phyloP scores from a whole-genome alignment of 2,329 filamentous ascomycete species.

The Drechslerella dactyloides region DNA sequence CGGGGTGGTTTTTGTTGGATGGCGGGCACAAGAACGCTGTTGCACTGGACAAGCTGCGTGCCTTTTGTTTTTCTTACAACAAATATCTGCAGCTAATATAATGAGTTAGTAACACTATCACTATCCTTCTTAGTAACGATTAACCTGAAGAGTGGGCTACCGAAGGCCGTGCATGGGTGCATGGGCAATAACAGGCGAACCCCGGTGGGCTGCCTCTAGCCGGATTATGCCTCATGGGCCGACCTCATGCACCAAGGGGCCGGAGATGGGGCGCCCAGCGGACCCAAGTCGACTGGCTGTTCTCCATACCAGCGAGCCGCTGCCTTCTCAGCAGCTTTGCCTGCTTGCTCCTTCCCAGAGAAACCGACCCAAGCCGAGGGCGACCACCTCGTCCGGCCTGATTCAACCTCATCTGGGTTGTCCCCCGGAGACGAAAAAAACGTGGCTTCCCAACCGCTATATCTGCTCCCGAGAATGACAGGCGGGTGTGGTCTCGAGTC shows the following conservation, averaged over 20 bases:
- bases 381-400: background rate
- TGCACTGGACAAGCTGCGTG: background rate
- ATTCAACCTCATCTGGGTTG: background rate
- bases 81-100: background rate
- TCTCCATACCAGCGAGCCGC: no score
- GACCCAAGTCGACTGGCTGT: background rate
- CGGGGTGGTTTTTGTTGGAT: background rate
- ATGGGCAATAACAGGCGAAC: background rate
- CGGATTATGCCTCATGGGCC: background rate
- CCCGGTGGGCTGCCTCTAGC: background rate
- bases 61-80: background rate
- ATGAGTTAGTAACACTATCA: background rate
- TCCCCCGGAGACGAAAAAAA: slow-evolving; percentile 38
- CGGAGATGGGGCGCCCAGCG: background rate
- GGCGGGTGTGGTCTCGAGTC: slow-evolving; percentile 12
- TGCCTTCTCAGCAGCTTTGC: no score
- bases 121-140: background rate
- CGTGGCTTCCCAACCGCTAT: slow-evolving; percentile 48
- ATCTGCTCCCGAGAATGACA: slow-evolving; percentile 47
- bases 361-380: slow-evolving; percentile 5
- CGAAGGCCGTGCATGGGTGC: background rate
- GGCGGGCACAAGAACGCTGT: no score
- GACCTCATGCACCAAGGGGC: background rate
- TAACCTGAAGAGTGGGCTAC: background rate
- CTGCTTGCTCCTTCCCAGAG: background rate